Base-by-base conservation (phyloP, 352 stramenopile genomes). In the Proteromonas lacertae region DNA sequence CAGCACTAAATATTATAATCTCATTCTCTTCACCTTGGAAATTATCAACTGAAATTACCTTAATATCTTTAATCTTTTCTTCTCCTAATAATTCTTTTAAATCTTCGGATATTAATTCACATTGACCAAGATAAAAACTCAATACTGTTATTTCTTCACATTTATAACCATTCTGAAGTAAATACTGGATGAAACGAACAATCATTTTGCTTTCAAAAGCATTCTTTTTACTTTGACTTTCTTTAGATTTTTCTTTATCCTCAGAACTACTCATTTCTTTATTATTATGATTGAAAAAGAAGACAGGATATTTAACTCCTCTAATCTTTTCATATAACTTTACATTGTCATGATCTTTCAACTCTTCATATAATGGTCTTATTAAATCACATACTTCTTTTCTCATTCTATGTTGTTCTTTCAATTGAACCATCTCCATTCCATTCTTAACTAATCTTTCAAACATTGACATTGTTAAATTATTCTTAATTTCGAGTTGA, bases 21-120 rank as follows among this genome's bases (percentile, higher is more conserved):
- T 51, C 56, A 1, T 57, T 55, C 50, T 77, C 62, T 32, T 73
- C 58, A 5, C 64, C 64, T 50, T 77, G 62, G 34, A 68, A 55
- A 26, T 52, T 52, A 34, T 55, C 48, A 1, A 55, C 40, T 2
- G 46, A 51, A 10, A 42, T 38, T 20, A 48, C 41, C 14, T 42
- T 42, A 25, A 52, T 25, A 17, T 29, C 1, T 38, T 38, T 7
- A 4, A 17, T 25, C 18, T 28, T 28, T 8, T 20, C 10, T 13
- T 4, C 7, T 20, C 18, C 17, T 23, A 16, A 5, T 22, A 8
- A 20, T 29, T 17, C 32, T 8, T 4, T 9, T 7, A 20, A 2
- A 37, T 25, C 22, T 7, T 5, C 4, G 3, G 64, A 14, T 56
- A 55, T 25, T 71, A 44, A 32, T 74, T 74, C 20, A 61, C 60